Base-by-base conservation (phyloP, 2,329 filamentous ascomycete species). In the Botryosphaeria dothidea region DNA sequence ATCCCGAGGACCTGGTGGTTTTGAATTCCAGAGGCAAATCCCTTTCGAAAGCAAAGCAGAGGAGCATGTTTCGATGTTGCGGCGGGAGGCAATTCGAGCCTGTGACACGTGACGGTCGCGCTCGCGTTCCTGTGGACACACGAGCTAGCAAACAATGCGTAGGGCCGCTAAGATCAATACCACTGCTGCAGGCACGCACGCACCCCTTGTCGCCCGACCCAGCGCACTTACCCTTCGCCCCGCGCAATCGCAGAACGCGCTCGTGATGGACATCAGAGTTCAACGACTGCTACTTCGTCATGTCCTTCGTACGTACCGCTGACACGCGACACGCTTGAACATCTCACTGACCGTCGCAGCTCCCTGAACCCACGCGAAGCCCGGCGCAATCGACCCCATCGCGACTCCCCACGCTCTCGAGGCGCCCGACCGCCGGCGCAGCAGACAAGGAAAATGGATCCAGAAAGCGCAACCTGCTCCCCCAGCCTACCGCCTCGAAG, bases 341-440 rank as follows among this genome's bases (percentile, higher is more conserved):
- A 23, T 8, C 34, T 23, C 25, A 25, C 63, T 65, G 45, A 58
- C 25, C 29, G 3, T 41, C 56, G 19, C 63, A 65, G 63, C 52
- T 51, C 63, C 63, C 52, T 61, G 63, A 65, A 61, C 21, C 63
- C 13, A 17, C 54, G 19, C 45, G 34, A 3, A 60, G 62, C 52
- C 41, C 41, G 15, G 62, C 62, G 31, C 51, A 64, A 38, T 46
- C 49, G 29, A 58, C 63, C 21, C 63, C 63, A 9, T 65, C 63
- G 45, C 63, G 63, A 38, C 46, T 65, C 13, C 63, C 63, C 36
- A 65, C 63, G 3, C 36, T 61, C 21, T 61, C 63, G 15, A 46
- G 61, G 15, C 49, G 61, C 8, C 38, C 61, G 15, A 34, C 48
- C 27, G 19, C 41, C 25, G 11, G 41, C 49, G 34, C 49, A 21